A percentile compares a stretch with the other conserved stretches of the same genome.
phyloP scores from a whole-genome alignment of 1,284 basidiomycete genomes.

The Abortiporus biennis region DNA sequence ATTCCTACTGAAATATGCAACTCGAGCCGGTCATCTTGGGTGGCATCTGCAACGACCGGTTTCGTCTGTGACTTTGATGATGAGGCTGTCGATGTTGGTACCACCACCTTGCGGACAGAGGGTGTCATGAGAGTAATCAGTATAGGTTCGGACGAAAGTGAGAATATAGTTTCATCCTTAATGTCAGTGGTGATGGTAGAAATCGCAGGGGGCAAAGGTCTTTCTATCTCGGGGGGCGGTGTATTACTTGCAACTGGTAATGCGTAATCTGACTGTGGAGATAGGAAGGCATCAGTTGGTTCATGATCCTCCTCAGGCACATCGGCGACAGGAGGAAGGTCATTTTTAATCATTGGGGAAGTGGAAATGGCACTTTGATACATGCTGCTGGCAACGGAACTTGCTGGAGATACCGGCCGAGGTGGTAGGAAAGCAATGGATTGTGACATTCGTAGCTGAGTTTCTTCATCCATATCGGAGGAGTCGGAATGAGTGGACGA shows the following conservation, averaged over 20 bases:
- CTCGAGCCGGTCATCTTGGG: background rate
- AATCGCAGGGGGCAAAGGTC: conserved; percentile 2
- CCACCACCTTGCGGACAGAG: conserved; percentile 8
- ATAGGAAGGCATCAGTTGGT: background rate
- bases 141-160: conserved; percentile 53
- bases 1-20: conserved; percentile 37
- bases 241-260: background rate
- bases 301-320: background rate
- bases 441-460: conserved; percentile 66
- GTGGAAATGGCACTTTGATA: conserved; percentile 69
- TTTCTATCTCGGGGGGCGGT: background rate
- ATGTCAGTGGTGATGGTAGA: conserved; percentile 14
- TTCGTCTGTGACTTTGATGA: background rate
- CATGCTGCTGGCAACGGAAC: conserved; percentile 36
- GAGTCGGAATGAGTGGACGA: conserved; percentile 32
- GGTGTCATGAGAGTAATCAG: conserved; percentile 48
- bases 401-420: conserved; percentile 37
- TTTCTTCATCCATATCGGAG: conserved; percentile 54
- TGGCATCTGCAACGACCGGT: background rate
- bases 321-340: background rate
- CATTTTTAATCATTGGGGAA: conserved; percentile 11
- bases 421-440: conserved; percentile 55
- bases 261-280: background rate
- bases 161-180: conserved; percentile 43
- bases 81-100: background rate